Conservation (phyloP, 768 basidiomycete genomes). For the Lactarius evosmus region DNA sequence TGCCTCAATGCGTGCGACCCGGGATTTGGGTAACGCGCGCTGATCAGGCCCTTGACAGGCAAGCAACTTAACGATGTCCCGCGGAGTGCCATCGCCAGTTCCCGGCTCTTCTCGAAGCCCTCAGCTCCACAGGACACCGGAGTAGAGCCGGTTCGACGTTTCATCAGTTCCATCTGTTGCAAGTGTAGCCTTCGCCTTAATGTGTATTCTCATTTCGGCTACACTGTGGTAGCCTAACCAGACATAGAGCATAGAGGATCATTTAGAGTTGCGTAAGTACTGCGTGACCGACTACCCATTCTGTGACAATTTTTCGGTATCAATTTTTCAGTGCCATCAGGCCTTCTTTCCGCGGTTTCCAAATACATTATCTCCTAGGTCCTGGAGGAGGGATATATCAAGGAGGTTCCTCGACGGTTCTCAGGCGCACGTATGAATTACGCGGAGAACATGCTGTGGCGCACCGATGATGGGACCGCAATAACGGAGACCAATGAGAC, state of each 20-base stretch:
- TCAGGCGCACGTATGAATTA: too few relatives aligned
- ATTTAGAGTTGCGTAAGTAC: constrained; percentile 63
- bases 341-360: not conserved
- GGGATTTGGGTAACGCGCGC: constrained; percentile 16
- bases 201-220: constrained; percentile 25
- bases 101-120: too few relatives aligned
- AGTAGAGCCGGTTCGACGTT: constrained; percentile 52
- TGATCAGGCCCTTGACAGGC: too few relatives aligned
- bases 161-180: constrained; percentile 62
- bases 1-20: too few relatives aligned
- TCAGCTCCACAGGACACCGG: too few relatives aligned
- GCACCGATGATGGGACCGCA: too few relatives aligned
- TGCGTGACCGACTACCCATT: constrained; percentile 62
- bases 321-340: constrained; percentile 55
- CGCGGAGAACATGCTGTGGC: too few relatives aligned
- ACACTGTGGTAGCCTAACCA: not conserved
- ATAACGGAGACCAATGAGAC: too few relatives aligned
- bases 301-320: constrained; percentile 68
- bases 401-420: too few relatives aligned
- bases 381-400: constrained; percentile 42
- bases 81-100: too few relatives aligned
- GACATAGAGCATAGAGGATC: constrained; percentile 48
- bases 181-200: constrained; percentile 57
- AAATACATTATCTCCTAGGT: constrained; percentile 19
- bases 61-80: too few relatives aligned